These are phyloP conservation scores for Boletus coccyginus DNA, from an alignment of 768 basidiomycete species.

Conservation along the genomic window DNA sequence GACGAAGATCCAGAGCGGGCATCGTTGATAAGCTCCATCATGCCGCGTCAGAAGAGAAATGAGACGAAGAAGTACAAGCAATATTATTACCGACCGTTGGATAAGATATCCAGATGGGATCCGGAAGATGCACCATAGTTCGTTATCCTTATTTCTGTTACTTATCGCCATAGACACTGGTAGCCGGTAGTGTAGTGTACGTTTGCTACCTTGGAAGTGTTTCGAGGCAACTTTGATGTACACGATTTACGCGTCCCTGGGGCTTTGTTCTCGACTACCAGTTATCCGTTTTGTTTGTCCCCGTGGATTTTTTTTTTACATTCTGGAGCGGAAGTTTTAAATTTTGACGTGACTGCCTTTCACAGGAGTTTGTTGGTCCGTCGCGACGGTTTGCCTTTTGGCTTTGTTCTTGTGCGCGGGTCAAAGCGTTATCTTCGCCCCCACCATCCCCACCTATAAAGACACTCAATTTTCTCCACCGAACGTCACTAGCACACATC, in stretches of 20 bases:
- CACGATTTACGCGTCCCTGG: conserved; percentile 3
- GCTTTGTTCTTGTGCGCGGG: conserved; percentile 20
- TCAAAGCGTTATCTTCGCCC: conserved; percentile 2
- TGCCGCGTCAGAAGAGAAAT: conserved; percentile 72
- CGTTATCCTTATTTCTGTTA: conserved; percentile 1
- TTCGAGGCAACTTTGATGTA: conserved; percentile 19
- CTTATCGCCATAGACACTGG: background rate
- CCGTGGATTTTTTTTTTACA: conserved; percentile 8
- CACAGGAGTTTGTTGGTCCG: conserved; percentile 14
- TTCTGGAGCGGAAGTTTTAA: conserved; percentile 1
- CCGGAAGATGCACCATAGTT: conserved; percentile 53
- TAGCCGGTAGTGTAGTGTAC: conserved; percentile 6
- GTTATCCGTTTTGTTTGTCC: background rate
- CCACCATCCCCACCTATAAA: conserved; percentile 18
- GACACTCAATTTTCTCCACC: background rate
- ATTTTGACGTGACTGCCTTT: conserved; percentile 14
- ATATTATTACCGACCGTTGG: conserved; percentile 77
- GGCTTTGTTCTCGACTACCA: background rate
- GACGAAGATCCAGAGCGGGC: conserved; percentile 74
- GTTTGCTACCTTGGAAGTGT: conserved; percentile 1
- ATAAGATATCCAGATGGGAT: conserved; percentile 72
- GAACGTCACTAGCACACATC: background rate
- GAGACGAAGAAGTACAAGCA: conserved; percentile 85
- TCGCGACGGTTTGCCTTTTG: background rate
- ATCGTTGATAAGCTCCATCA: conserved; percentile 61